These are phyloP conservation scores for Lupinus albus DNA, from an alignment of 306 rosid species.

Conservation along the genomic window DNA sequence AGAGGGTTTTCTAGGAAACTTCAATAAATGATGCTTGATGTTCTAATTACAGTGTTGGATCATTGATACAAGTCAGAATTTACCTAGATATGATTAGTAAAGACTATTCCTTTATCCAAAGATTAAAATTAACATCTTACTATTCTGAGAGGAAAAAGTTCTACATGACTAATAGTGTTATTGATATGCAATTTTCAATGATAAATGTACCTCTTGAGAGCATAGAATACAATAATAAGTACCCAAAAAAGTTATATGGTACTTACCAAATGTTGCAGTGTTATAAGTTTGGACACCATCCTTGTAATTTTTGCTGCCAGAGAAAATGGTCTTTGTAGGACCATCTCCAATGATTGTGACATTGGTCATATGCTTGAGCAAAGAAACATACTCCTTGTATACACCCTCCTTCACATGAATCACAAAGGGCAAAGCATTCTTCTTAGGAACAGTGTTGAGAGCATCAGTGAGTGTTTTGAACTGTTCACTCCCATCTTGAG, in stretches of 20 bases:
- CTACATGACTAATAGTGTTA: neutral
- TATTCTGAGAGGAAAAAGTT: too few relatives aligned
- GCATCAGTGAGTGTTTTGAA: constrained; percentile 65
- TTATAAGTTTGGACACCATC: constrained; percentile 59
- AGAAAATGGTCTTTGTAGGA: constrained; percentile 62
- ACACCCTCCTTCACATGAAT: constrained; percentile 71
- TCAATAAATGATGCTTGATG: neutral
- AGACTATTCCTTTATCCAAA: too few relatives aligned
- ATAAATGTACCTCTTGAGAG: too few relatives aligned
- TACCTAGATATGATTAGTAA: too few relatives aligned
- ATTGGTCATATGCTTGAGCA: constrained; percentile 43
- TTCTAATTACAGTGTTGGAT: too few relatives aligned
- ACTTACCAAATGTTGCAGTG: constrained; percentile 69
- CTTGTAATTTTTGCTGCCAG: constrained; percentile 41
- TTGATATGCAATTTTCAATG: too few relatives aligned
- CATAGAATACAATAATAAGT: too few relatives aligned
- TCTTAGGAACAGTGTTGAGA: constrained; percentile 51
- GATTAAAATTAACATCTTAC: too few relatives aligned
- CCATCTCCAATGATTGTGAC: constrained; percentile 78
- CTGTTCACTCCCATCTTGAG: constrained; percentile 66
- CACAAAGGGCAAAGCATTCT: constrained; percentile 52
- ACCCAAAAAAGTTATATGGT: neutral
- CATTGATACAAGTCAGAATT: too few relatives aligned
- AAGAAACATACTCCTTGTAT: constrained; percentile 48
- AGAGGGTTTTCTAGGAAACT: too few relatives aligned